Evolutionary conservation across 1,284 basidiomycete genomes (phyloP).

Genomic region (Ustilago shanxiensis): DNA sequence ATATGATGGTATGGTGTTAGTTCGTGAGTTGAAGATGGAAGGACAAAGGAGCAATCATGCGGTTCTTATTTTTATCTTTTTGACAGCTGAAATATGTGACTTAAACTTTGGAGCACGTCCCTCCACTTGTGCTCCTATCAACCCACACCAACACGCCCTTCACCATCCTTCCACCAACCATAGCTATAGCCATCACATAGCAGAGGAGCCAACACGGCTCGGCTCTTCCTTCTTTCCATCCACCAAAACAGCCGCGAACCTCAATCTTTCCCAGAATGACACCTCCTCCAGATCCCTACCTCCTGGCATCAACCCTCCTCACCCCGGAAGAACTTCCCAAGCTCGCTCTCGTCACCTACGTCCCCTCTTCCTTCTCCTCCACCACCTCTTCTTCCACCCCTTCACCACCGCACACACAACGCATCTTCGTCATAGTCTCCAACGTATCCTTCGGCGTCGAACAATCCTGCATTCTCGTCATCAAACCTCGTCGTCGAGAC

Average conservation of each 20-base stretch:
- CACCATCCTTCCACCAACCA: too few species aligned
- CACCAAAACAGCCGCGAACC: too few species aligned
- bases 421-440: constrained; percentile 53
- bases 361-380: neutral
- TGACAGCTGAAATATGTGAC: neutral
- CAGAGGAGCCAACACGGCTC: too few species aligned
- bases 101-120: constrained; percentile 14
- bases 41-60: too few species aligned
- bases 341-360: constrained; percentile 45
- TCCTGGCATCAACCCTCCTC: constrained; percentile 47
- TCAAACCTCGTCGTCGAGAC: constrained; percentile 42
- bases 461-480: constrained; percentile 43
- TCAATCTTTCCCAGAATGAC: constrained; percentile 16
- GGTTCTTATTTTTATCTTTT: neutral
- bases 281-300: constrained; percentile 39
- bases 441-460: constrained; percentile 41
- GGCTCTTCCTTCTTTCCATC: too few species aligned
- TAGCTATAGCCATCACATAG: too few species aligned
- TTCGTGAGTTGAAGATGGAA: neutral
- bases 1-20: neutral
- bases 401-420: constrained; percentile 21
- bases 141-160: too few species aligned
- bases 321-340: constrained; percentile 50
- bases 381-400: neutral
- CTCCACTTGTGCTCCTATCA: constrained; percentile 33